Evolutionary conservation across 768 basidiomycete genomes (phyloP), one percentile per base, ranked within the genome.

Genomic region (Boletus insuetus): DNA sequence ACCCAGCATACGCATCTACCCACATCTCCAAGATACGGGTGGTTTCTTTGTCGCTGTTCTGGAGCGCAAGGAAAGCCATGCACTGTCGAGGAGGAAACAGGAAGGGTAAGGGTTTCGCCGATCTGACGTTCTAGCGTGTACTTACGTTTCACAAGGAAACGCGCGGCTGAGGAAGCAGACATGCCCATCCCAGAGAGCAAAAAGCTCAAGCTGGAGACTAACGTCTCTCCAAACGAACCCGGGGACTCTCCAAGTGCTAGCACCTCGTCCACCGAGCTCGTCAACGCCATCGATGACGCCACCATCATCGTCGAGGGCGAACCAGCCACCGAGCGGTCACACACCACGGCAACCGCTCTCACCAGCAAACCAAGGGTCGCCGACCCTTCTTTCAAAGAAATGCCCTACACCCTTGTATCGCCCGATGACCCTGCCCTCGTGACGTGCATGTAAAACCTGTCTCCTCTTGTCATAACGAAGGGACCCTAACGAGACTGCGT

Each of bases 31-130:
- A 71, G 91, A 99, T 65, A 92, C 94, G 0, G 97, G 97, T 3
- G 97, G 94, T 0, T 99, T 99, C 74, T 99, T 97, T 67, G 85
- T 99, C n/a, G 94, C 94, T 12, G 89, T 97, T 0, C 70, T 98
- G 35, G 80, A 88, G 66, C 82, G 79, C 64, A 81, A 74, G 50
- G 55, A 60, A 16, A 55, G 26, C 11, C 46, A 55, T 32, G 53
- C 59, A 3, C 29, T 40, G 6, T 29, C 46, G 4, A 35, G 47
- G n/a, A 54, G 39, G 26, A 58, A 22, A 24, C 58, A 62, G 5
- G 45, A 51, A 44, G 49, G 54, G 69, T 70, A 50, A 51, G 50
- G 10, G 3, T 17, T 13, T 45, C 11, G 1, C n/a, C 32, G 4
- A 16, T 40, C 32, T 20, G 16, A 17, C 8, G 37, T 2, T 49